Evolutionary conservation across 495 filamentous ascomycete species (phyloP), one percentile per base, ranked within the genome.

Genomic region (Tuber aestivum): DNA sequence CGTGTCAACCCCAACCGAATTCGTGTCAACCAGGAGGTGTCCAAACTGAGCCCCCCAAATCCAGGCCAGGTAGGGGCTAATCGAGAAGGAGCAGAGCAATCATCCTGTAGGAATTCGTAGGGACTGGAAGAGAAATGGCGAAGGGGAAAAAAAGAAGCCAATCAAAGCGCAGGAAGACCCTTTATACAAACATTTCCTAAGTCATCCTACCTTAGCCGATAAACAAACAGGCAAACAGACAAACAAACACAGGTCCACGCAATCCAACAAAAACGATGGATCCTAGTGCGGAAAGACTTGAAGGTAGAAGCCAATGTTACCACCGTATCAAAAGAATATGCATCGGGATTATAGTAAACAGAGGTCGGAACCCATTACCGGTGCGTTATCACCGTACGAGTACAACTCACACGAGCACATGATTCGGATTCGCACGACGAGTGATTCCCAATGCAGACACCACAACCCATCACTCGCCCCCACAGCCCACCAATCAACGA

Each of bases 401-500:
- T n/a, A 27, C 5, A 65, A 20, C 32, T 32, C 56, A n/a, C 10
- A 18, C 50, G 23, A 3, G 6, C 50, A 27, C 10, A 65, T 1
- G n/a, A 65, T 65, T 65, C 56, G 18, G 18, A 32, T 65, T 65
- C 6, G 56, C 56, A 32, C 18, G 32, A 7, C 56, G 56, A 65
- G 56, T 65, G 56, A 65, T 35, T 27, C 56, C 27, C 3, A 7
- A 65, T 32, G 14, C 27, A 27, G 32, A 65, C 56, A 35, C 56
- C 56, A 65, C 16, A 65, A 16, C 56, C 56, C 56, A 65, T 65
- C 56, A 65, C 56, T 65, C 56, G 56, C 56, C 32, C 56, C 56
- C 27, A 32, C 27, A 12, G 20, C 50, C 3, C 56, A 65, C 56
- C 27, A 35, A 16, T 65, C 56, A 65, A 65, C 27, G 35, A 35